These are phyloP conservation scores for Lentinula guzmanii DNA, from an alignment of 768 basidiomycete species.

Conservation along the genomic window DNA sequence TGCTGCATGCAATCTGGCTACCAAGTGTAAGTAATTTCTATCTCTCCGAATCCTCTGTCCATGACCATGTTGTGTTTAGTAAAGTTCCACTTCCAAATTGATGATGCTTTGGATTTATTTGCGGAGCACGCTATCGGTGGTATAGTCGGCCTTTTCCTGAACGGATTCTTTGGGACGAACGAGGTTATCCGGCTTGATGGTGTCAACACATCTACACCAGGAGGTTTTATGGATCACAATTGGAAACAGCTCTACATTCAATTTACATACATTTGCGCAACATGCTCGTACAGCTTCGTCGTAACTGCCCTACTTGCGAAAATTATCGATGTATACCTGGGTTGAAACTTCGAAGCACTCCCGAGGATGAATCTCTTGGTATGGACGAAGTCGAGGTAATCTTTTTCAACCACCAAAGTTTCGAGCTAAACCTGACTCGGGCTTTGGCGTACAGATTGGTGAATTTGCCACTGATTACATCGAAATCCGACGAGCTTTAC, in stretches of 20 bases:
- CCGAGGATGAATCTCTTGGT: constrained; percentile 54
- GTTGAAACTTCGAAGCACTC: constrained; percentile 44
- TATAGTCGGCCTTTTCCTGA: constrained; percentile 65
- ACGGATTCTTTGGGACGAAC: constrained; percentile 69
- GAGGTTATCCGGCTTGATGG: constrained; percentile 65
- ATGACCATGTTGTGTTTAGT: constrained; percentile 25
- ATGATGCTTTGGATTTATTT: constrained; percentile 90
- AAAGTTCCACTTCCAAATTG: constrained; percentile 64
- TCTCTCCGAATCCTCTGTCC: not conserved
- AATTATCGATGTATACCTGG: constrained; percentile 53
- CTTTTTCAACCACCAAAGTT: not conserved
- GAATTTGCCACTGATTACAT: constrained; percentile 68
- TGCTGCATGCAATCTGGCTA: constrained; percentile 74
- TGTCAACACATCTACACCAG: constrained; percentile 43
- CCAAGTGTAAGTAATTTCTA: constrained; percentile 50
- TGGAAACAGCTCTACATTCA: constrained; percentile 82
- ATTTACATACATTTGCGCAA: constrained; percentile 55
- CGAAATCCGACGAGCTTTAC: constrained; percentile 59
- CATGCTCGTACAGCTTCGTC: constrained; percentile 54
- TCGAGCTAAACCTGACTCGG: not conserved
- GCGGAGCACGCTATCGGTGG: constrained; percentile 89
- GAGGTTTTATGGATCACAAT: constrained; percentile 72
- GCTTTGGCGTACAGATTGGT: constrained; percentile 40
- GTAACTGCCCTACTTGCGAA: constrained; percentile 59
- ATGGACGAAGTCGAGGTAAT: constrained; percentile 71